phyloP scores from a whole-genome alignment of 1,139 yeast species.

The Diutina mesorugosa region DNA sequence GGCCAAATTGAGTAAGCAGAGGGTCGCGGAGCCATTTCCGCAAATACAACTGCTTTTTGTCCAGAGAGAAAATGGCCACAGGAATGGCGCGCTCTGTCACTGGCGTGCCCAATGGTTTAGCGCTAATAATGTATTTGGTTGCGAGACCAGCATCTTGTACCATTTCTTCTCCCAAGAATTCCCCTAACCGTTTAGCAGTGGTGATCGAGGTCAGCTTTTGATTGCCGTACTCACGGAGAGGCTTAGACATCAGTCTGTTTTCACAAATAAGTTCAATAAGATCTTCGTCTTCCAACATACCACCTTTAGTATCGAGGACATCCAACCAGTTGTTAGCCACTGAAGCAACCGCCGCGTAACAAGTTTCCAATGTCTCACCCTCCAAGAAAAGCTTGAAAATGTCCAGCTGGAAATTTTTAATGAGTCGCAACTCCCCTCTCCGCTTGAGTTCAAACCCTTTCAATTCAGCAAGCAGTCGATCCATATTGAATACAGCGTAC shows the following conservation, averaged over 20 bases:
- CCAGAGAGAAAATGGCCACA: slow-evolving; percentile 85
- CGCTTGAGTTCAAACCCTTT: slow-evolving; percentile 96
- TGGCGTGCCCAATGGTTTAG: slow-evolving; percentile 74
- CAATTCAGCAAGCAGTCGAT: slow-evolving; percentile 87
- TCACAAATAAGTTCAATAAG: slow-evolving; percentile 91
- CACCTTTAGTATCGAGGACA: slow-evolving; percentile 79
- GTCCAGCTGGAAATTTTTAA: slow-evolving; percentile 92
- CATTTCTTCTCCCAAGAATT: slow-evolving; percentile 95
- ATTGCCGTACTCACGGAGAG: slow-evolving; percentile 75
- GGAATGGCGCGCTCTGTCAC: slow-evolving; percentile 96
- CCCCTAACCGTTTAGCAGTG: slow-evolving; percentile 87
- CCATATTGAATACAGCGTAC: slow-evolving; percentile 93
- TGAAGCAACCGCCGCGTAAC: slow-evolving; percentile 81
- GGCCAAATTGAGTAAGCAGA: slow-evolving; percentile 70
- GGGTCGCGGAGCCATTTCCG: slow-evolving; percentile 84
- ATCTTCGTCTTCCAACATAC: slow-evolving; percentile 86
- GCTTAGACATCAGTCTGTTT: slow-evolving; percentile 89
- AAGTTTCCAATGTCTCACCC: slow-evolving; percentile 63
- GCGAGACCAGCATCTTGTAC: slow-evolving; percentile 94
- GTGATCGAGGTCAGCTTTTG: slow-evolving; percentile 95
- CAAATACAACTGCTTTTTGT: slow-evolving; percentile 51
- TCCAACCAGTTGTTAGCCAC: slow-evolving; percentile 97
- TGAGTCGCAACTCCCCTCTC: slow-evolving; percentile 89
- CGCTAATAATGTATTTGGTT: slow-evolving; percentile 85
- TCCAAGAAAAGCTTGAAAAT: slow-evolving; percentile 83